phyloP scores from a whole-genome alignment of 345 rosid species.

The Erucastrum elatum region DNA sequence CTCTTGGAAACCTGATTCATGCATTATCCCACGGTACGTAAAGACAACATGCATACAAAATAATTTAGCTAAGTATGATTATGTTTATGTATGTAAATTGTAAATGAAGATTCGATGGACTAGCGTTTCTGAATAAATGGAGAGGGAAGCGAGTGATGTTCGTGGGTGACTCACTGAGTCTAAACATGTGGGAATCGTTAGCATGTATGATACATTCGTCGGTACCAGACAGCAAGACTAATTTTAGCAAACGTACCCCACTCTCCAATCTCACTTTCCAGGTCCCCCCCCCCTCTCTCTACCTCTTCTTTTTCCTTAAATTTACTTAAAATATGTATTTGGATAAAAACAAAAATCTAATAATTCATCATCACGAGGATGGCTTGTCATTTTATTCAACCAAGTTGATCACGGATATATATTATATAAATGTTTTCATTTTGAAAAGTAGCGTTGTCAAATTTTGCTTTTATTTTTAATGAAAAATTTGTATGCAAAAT shows the following conservation, averaged over 20 bases:
- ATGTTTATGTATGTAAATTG: background rate
- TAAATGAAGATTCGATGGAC: conserved; percentile 65
- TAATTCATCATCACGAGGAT: conserved; percentile 35
- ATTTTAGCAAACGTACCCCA: conserved; percentile 43
- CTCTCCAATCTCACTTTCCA: conserved; percentile 59
- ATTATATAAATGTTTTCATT: background rate
- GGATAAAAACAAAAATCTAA: conserved; percentile 31
- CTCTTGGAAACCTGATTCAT: conserved; percentile 77
- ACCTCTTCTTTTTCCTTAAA: background rate
- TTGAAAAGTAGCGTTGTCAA: background rate
- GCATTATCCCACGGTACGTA: conserved; percentile 68
- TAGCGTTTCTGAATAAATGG: conserved; percentile 63
- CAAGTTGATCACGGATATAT: conserved; percentile 29
- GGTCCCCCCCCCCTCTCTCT: conserved; percentile 37
- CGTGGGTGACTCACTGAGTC: conserved; percentile 93
- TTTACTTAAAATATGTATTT: background rate
- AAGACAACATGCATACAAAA: background rate
- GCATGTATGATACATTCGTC: conserved; percentile 72
- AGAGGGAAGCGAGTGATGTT: conserved; percentile 97
- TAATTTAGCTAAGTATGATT: background rate
- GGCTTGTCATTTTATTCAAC: conserved; percentile 20
- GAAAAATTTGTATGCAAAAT: conserved; percentile 7
- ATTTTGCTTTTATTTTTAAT: background rate
- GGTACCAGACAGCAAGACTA: conserved; percentile 57
- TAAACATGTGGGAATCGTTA: conserved; percentile 79